Conservation (phyloP, 768 basidiomycete genomes). For the Sistotremastrum niveocremeum region DNA sequence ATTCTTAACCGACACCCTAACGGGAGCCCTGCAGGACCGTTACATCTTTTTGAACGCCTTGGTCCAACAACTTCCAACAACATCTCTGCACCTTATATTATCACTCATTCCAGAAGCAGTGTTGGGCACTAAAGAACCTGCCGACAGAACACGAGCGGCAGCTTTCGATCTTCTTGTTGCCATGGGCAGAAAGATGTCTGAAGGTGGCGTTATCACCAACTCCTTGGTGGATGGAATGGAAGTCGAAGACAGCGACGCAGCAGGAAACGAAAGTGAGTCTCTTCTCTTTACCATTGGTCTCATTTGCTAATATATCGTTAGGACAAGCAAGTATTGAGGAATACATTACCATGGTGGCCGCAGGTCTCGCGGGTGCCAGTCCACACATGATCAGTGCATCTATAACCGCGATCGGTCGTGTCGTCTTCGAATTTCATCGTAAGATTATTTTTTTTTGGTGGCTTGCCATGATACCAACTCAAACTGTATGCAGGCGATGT, state of each 20-base stretch:
- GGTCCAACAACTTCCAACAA: constrained; percentile 51
- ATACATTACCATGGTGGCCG: constrained; percentile 93
- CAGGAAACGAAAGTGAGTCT: constrained; percentile 25
- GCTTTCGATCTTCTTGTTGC: constrained; percentile 84
- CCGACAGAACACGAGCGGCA: constrained; percentile 77
- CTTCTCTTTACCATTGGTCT: constrained; percentile 3
- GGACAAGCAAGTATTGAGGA: constrained; percentile 74
- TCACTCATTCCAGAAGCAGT: constrained; percentile 89
- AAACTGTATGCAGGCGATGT: constrained; percentile 39
- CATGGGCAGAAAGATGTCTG: constrained; percentile 87
- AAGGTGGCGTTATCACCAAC: constrained; percentile 72
- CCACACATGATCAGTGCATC: constrained; percentile 99
- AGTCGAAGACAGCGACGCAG: constrained; percentile 39
- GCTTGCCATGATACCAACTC: background rate
- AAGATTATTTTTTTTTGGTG: constrained; percentile 5
- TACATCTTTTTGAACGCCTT: constrained; percentile 60
- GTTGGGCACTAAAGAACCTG: constrained; percentile 91
- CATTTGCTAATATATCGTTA: constrained; percentile 12
- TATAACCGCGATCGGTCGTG: constrained; percentile 82
- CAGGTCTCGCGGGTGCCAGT: constrained; percentile 82
- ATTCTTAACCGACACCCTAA: background rate
- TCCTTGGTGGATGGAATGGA: constrained; percentile 75
- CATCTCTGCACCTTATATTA: constrained; percentile 71
- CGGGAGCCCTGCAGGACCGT: constrained; percentile 46
- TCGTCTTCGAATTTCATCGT: constrained; percentile 97